These are phyloP conservation scores for Aspergillus haitiensis DNA, from an alignment of 495 filamentous ascomycete species.

Conservation along the genomic window DNA sequence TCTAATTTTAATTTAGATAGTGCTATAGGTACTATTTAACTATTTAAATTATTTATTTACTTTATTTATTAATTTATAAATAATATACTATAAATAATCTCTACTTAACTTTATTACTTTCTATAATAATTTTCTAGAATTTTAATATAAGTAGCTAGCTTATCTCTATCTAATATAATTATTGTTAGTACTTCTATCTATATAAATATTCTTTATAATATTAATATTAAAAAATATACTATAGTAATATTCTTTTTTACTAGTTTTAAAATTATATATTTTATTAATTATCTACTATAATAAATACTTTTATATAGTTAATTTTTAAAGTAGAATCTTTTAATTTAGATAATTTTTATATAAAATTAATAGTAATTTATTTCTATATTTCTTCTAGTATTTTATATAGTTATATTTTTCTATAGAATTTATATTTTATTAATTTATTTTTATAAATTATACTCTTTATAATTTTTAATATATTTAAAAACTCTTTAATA, in stretches of 20 bases:
- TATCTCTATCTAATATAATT: background rate
- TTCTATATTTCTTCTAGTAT: background rate
- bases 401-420: background rate
- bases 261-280: constrained; percentile 7
- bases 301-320: background rate
- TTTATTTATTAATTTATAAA: background rate
- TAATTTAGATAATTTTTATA: background rate
- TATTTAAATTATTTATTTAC: background rate
- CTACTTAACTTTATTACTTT: background rate
- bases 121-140: background rate
- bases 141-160: constrained; percentile 2
- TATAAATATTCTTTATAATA: constrained; percentile 3
- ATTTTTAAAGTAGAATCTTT: constrained; percentile 12
- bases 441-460: constrained; percentile 5
- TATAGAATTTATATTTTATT: constrained; percentile 3
- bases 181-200: background rate
- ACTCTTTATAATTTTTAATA: constrained; percentile 2
- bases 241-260: background rate
- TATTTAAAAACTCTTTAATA: constrained; percentile 1
- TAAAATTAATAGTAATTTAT: constrained; percentile 4
- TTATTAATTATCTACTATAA: constrained; percentile 1
- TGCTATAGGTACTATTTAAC: background rate
- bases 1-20: background rate
- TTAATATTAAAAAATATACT: background rate
- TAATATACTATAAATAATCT: background rate